These are phyloP conservation scores for Aureobasidium sp. DNA, from an alignment of 2,329 filamentous ascomycete genomes.

Conservation along the genomic window DNA sequence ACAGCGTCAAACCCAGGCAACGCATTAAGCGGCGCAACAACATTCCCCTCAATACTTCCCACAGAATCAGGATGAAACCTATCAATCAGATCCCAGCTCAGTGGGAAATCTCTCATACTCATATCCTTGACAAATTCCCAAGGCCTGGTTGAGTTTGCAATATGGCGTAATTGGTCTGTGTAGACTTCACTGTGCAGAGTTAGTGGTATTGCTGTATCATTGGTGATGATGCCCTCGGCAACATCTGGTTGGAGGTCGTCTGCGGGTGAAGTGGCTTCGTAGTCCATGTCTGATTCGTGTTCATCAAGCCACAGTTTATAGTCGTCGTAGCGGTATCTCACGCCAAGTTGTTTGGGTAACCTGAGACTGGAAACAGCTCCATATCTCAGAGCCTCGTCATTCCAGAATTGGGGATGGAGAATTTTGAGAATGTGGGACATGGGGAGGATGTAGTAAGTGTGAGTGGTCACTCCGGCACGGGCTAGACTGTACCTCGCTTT, in stretches of 20 bases:
- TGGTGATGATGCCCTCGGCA: not conserved
- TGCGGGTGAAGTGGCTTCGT: not conserved
- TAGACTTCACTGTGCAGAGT: not conserved
- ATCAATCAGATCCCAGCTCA: not conserved
- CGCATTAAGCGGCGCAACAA: not conserved
- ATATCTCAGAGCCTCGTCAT: not conserved
- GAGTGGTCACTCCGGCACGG: not conserved
- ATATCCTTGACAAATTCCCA: not conserved
- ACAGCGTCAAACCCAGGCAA: not conserved
- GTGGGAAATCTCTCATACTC: not conserved
- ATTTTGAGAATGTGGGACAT: not conserved
- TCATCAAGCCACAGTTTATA: not conserved
- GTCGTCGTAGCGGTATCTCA: not conserved
- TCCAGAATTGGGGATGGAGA: not conserved
- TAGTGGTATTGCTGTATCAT: not conserved
- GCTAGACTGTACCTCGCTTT: not conserved
- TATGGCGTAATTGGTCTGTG: not conserved
- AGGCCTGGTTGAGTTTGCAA: not conserved
- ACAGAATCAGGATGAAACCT: not conserved
- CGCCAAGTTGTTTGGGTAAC: not conserved
- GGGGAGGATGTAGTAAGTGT: not conserved
- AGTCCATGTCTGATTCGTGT: not conserved
- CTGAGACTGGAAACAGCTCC: not conserved
- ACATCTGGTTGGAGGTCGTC: not conserved
- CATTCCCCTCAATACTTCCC: not conserved